phyloP scores from a whole-genome alignment of 2,329 filamentous ascomycete species.

The Diaporthe amygdali region DNA sequence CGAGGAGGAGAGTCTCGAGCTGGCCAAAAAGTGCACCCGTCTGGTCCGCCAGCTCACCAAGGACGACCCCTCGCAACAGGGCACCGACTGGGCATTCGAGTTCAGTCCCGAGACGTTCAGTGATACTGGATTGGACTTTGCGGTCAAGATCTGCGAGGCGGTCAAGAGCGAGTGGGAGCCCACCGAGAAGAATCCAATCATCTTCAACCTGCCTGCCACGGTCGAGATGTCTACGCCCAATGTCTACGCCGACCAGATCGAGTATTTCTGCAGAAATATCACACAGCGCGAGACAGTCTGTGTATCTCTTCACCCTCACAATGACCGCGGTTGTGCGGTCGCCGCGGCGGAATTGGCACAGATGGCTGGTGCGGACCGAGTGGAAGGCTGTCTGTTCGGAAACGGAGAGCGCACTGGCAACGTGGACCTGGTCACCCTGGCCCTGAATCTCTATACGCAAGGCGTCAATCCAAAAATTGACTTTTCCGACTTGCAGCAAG shows the following conservation, averaged over 20 bases:
- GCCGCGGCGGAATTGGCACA: slow-evolving; percentile 91
- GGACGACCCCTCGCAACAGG: slow-evolving; percentile 63
- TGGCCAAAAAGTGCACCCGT: slow-evolving; percentile 85
- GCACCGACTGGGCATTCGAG: slow-evolving; percentile 77
- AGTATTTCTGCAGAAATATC: slow-evolving; percentile 91
- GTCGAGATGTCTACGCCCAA: slow-evolving; percentile 96
- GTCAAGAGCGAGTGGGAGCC: slow-evolving; percentile 95
- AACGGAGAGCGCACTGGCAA: slow-evolving; percentile 97
- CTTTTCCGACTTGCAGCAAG: slow-evolving; percentile 84
- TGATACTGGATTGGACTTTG: slow-evolving; percentile 85
- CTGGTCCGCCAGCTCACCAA: slow-evolving; percentile 91
- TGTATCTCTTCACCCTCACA: slow-evolving; percentile 92
- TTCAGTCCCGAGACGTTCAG: slow-evolving; percentile 91
- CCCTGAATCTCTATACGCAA: slow-evolving; percentile 93
- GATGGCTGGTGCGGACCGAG: slow-evolving; percentile 94
- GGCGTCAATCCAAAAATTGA: slow-evolving; percentile 85
- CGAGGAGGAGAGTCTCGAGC: slow-evolving; percentile 79
- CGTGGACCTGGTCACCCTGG: slow-evolving; percentile 91
- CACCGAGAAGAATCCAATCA: slow-evolving; percentile 78
- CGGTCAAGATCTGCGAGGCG: slow-evolving; percentile 83
- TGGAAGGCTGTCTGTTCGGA: slow-evolving; percentile 92
- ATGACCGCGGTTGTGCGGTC: slow-evolving; percentile 88
- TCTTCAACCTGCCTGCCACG: slow-evolving; percentile 96
- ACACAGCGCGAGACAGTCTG: slow-evolving; percentile 84
- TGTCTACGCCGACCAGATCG: slow-evolving; percentile 93